These are phyloP conservation scores for Linum tenue DNA, from an alignment of 345 rosid genomes.

Conservation along the genomic window DNA sequence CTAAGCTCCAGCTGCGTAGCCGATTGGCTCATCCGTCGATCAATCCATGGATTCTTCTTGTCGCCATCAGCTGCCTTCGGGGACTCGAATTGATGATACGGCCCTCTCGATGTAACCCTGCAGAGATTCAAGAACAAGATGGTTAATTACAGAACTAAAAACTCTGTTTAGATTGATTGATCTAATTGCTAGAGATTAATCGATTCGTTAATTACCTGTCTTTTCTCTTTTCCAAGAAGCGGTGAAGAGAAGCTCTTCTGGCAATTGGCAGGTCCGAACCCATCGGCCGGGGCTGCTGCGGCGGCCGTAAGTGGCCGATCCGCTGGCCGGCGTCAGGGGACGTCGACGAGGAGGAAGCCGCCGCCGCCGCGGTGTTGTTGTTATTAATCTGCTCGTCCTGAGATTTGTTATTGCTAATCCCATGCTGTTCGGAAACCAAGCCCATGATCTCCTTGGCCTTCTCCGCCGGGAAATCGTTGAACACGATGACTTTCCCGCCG, in stretches of 20 bases:
- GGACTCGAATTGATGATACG: conserved; percentile 32
- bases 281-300: neutral
- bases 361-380: conserved; percentile 13
- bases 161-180: neutral
- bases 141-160: too few relatives aligned
- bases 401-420: conserved; percentile 27
- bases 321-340: neutral
- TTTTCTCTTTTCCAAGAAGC: conserved; percentile 89
- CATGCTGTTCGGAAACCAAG: conserved; percentile 33
- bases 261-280: conserved; percentile 77
- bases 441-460: conserved; percentile 72
- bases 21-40: conserved; percentile 23
- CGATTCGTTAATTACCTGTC: conserved; percentile 41
- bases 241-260: conserved; percentile 87
- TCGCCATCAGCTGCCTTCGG: conserved; percentile 19
- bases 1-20: conserved; percentile 45
- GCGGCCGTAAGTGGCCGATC: neutral
- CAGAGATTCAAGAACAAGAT: neutral
- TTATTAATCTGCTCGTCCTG: conserved; percentile 1
- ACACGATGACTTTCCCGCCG: conserved; percentile 64
- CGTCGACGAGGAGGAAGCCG: neutral
- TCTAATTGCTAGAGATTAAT: neutral
- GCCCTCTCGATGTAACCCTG: conserved; percentile 57
- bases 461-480: conserved; percentile 62
- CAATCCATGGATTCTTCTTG: neutral